Evolutionary conservation across 2,329 filamentous ascomycete species (phyloP), one percentile per base, ranked within the genome.

Genomic region (Pestalotiopsis sp.): DNA sequence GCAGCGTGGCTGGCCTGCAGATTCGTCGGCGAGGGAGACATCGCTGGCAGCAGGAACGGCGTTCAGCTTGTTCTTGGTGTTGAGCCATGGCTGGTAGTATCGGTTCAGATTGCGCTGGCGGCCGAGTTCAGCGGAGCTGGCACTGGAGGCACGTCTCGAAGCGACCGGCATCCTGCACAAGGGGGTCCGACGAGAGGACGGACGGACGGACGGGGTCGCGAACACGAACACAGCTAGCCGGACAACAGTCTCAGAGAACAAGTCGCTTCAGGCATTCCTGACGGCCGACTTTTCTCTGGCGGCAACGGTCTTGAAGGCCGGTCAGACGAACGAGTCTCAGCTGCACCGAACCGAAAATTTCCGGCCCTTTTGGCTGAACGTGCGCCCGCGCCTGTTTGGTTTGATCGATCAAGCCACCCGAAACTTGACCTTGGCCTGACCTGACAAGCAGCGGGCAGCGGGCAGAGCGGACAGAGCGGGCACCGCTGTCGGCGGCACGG

Each of bases 51-150:
- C 59, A 4, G 72, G 71, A 27, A 72, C 72, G 11, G 65, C 52
- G 49, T 69, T 68, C 39, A 74, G 36, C 23, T 66, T 36, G 31
- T 36, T 71, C 59, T 71, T 71, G 55, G 71, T 71, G 62, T 74
- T 71, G 17, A 73, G 64, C 73, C 73, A 75, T 66, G 72, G 73
- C 67, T 75, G 73, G 59, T 75, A 74, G 68, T 74, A 74, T 59
- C 72, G 74, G 67, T 71, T 71, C 13, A 74, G 62, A 61, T 73
- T 71, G 9, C 71, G 71, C 52, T 73, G 72, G 17, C 72, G 69
- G 20, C 72, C 69, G 41, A 71, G 57, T 64, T 74, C 72, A 20
- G 71, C 63, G 12, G 69, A 70, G 66, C 72, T 74, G 57, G 69
- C 72, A 55, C 68, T 72, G 4, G 72, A 72, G 45, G 71, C 52